A percentile compares a stretch with the other conserved stretches of the same genome.
These are phyloP conservation scores for Chrysoporthe puriensis DNA, from an alignment of 2,329 filamentous ascomycete genomes.

Conservation along the genomic window DNA sequence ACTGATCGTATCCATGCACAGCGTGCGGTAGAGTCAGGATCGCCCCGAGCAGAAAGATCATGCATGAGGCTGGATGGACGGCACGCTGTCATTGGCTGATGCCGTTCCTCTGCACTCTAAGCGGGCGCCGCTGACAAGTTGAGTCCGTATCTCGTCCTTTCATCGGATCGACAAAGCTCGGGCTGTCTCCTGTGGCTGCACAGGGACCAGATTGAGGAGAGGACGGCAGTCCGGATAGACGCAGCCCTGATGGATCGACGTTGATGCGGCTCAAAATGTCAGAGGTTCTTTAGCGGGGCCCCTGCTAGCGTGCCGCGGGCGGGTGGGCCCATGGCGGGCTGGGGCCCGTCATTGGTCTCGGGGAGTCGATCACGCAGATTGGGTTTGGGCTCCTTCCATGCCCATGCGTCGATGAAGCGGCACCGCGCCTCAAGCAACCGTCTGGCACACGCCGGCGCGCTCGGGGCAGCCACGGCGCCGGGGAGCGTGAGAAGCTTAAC, in stretches of 20 bases:
- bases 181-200: not conserved
- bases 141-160: not conserved
- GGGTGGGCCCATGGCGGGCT: slow-evolving; percentile 12
- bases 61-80: not conserved
- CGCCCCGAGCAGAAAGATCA: not conserved
- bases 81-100: not conserved
- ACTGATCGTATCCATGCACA: not conserved
- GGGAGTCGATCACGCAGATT: slow-evolving; percentile 38
- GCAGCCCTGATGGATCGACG: slow-evolving; percentile 26
- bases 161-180: not conserved
- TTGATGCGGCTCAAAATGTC: slow-evolving; percentile 36
- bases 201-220: not conserved
- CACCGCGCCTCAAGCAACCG: slow-evolving; percentile 34
- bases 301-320: slow-evolving; percentile 34
- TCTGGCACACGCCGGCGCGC: not conserved
- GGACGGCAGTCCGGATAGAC: not conserved
- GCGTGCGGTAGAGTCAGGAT: not conserved
- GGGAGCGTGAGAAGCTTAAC: not conserved
- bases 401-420: slow-evolving; percentile 43
- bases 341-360: not conserved
- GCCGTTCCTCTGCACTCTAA: not conserved
- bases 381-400: slow-evolving; percentile 41
- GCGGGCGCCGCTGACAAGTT: not conserved
- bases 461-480: not conserved
- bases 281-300: slow-evolving; percentile 33